These are phyloP conservation scores for Eragrostis curvula DNA, from an alignment of 176 grass and related monocot genomes.

Conservation along the genomic window DNA sequence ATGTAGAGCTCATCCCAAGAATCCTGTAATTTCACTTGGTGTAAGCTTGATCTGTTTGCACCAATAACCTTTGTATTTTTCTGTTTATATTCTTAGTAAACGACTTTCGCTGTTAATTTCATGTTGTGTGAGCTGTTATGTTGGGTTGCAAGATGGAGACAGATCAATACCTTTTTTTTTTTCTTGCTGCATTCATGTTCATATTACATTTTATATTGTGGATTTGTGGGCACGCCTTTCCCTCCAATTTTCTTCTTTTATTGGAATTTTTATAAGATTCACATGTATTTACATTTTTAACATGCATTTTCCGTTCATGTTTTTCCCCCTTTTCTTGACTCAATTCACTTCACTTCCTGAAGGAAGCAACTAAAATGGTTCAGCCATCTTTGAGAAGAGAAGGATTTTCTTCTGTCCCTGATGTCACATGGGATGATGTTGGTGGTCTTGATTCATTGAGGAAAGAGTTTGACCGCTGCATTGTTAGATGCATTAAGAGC, in stretches of 20 bases:
- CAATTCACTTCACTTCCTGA: slow-evolving; percentile 23
- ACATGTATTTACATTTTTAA: slow-evolving; percentile 14
- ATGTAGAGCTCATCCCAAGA: not conserved
- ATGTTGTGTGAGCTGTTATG: not conserved
- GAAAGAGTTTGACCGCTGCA: slow-evolving; percentile 78
- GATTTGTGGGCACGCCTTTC: not conserved
- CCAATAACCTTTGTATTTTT: not conserved
- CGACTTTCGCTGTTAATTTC: not conserved
- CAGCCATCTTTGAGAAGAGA: slow-evolving; percentile 96
- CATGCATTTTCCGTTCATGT: not conserved
- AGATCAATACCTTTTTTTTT: not conserved
- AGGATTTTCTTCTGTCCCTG: slow-evolving; percentile 96
- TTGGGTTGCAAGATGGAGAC: not conserved
- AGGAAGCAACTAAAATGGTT: slow-evolving; percentile 90
- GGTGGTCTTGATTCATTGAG: slow-evolving; percentile 86
- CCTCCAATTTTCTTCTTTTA: not conserved
- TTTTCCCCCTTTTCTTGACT: not conserved
- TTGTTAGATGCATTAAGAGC: slow-evolving; percentile 81
- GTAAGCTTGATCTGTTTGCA: not conserved
- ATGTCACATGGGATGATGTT: slow-evolving; percentile 92
- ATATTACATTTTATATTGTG: not conserved
- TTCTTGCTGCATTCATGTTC: not conserved
- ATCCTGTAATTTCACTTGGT: not conserved
- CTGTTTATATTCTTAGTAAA: not conserved
- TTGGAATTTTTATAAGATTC: not conserved